phyloP scores from a whole-genome alignment of 768 basidiomycete species.

The Dioszegia crocea region DNA sequence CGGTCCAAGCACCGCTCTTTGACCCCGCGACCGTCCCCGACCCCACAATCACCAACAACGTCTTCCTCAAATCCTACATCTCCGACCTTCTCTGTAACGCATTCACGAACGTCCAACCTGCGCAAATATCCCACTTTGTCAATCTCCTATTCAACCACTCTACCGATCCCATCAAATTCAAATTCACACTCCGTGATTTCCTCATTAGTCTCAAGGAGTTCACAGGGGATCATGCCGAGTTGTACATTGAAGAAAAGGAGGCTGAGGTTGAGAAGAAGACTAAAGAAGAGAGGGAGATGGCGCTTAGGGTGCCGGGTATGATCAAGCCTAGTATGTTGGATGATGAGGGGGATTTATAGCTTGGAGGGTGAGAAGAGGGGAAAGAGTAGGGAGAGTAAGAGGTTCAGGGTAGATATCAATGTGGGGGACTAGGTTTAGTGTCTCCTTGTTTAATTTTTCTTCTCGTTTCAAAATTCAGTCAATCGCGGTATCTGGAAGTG shows the following conservation, averaged over 20 bases:
- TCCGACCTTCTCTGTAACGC: slow-evolving; percentile 78
- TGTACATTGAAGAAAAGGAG: slow-evolving; percentile 93
- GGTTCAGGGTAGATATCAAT: too few relatives aligned
- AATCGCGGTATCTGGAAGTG: background rate
- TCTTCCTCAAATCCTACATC: slow-evolving; percentile 79
- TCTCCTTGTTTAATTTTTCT: too few relatives aligned
- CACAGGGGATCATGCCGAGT: slow-evolving; percentile 85
- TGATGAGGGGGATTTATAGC: slow-evolving; percentile 64
- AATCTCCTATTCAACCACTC: slow-evolving; percentile 51
- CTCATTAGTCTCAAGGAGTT: slow-evolving; percentile 97
- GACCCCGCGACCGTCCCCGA: slow-evolving; percentile 69
- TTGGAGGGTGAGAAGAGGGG: too few relatives aligned
- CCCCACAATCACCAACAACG: slow-evolving; percentile 65
- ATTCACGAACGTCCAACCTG: slow-evolving; percentile 82
- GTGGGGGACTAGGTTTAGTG: too few relatives aligned
- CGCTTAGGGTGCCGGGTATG: slow-evolving; percentile 95
- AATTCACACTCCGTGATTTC: slow-evolving; percentile 91
- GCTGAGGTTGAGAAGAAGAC: slow-evolving; percentile 71
- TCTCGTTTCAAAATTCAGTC: too few relatives aligned
- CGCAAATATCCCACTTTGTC: slow-evolving; percentile 52
- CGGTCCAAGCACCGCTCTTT: slow-evolving; percentile 76
- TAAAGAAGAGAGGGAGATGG: slow-evolving; percentile 77
- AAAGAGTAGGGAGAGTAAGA: background rate
- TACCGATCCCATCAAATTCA: slow-evolving; percentile 57
- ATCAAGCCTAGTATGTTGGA: slow-evolving; percentile 91